Base-by-base conservation (phyloP, 345 rosid genomes). In the Populus ilicifolia region DNA sequence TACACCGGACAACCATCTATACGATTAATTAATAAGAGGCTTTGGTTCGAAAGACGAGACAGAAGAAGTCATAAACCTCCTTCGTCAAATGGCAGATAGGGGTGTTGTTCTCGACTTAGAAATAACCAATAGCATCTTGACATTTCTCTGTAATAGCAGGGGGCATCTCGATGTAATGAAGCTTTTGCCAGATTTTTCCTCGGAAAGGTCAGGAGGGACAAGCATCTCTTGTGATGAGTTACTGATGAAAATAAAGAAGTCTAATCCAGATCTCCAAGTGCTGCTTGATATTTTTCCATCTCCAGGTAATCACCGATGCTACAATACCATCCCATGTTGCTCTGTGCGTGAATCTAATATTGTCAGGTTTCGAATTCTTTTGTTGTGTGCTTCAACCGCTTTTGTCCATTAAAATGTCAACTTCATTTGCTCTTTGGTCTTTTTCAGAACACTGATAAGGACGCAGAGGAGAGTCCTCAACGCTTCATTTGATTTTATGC, bases 21-120 rank as follows among this genome's bases (percentile, higher is more conserved):
- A 80, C 79, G 93, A 92, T 78, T 89, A 89, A 62, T 86, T 92
- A 74, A 75, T 92, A 81, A 90, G 84, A 85, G 85, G 84, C 73
- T 83, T 85, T 66, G 71, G 84, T 70, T 78, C 79, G 38, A 78
- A 76, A 69, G 92, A 87, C 38, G 87, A 89, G 72, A 73, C 83
- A 18, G 89, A 84, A n/a, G 89, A 86, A 71, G 78, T 87, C 78
- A 80, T 78, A 38, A 84, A 79, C 54, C 74, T 92, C 82, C 83
- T 89, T 29, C 84, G 67, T 59, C 80, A 84, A 59, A 84, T 92
- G 90, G 88, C 84, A 13, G 90, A 86, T 72, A 78, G 56, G 80
- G 87, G 85, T 81, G 78, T 84, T 29, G 70, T 71, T 56, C 86
- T 89, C 10, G 97, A 90, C 84, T 76, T 83, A 38, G 77, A 83